Evolutionary conservation across 1,139 yeast species (phyloP).

Genomic region (Hanseniaspora sp.): DNA sequence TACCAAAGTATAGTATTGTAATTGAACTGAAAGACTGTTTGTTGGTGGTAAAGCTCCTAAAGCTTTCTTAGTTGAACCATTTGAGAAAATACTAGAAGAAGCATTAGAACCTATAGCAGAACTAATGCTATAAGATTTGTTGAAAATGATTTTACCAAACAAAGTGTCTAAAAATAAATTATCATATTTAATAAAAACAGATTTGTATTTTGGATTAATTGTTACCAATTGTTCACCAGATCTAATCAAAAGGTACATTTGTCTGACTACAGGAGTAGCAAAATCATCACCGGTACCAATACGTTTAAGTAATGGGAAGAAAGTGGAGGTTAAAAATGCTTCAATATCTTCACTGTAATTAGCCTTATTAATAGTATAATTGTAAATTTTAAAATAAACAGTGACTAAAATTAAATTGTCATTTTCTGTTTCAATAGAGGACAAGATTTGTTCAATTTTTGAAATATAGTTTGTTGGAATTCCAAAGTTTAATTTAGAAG

Average conservation of each 20-base stretch:
- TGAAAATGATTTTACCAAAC: constrained; percentile 8
- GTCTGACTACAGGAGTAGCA: constrained; percentile 2
- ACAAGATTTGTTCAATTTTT: background rate
- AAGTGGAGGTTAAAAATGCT: constrained; percentile 3
- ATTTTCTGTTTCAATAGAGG: constrained; percentile 6
- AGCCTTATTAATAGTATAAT: background rate
- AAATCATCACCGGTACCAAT: background rate
- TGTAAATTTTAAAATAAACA: constrained; percentile 8
- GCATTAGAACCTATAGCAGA: background rate
- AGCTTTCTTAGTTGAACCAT: background rate
- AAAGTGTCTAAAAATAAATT: constrained; percentile 1
- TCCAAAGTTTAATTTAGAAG: constrained; percentile 5
- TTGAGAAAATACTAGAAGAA: background rate
- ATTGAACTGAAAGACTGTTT: constrained; percentile 50
- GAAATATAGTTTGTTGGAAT: constrained; percentile 2
- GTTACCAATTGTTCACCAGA: constrained; percentile 12
- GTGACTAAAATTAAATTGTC: background rate
- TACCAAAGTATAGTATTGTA: constrained; percentile 69
- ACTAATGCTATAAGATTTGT: background rate
- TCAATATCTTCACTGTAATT: constrained; percentile 1
- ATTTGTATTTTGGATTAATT: constrained; percentile 1
- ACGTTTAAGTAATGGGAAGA: background rate
- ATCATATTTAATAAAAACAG: constrained; percentile 8
- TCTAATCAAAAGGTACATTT: constrained; percentile 9
- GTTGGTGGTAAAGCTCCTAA: constrained; percentile 14